Conservation (phyloP, 2,329 filamentous ascomycete species). For the Westerdykella sp. region DNA sequence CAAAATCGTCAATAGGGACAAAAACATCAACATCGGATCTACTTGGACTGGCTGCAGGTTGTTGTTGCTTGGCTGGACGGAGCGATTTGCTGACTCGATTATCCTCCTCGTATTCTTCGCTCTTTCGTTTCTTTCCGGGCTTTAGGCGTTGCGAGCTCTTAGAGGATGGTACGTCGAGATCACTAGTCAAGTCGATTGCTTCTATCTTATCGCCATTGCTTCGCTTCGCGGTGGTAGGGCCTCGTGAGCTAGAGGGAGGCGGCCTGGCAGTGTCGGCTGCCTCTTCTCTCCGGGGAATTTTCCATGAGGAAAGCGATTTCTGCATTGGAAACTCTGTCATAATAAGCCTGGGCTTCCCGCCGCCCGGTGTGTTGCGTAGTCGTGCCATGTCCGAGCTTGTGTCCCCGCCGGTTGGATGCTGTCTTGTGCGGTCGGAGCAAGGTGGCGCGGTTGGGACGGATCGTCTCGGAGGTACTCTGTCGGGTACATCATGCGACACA, state of each 20-base stretch:
- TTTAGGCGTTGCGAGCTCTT: conserved; percentile 11
- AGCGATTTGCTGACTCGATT: conserved; percentile 13
- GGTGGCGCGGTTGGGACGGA: conserved; percentile 13
- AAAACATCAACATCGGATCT: conserved; percentile 24
- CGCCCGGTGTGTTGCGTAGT: conserved; percentile 40
- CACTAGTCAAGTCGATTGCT: conserved; percentile 34
- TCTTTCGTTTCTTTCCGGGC: conserved; percentile 41
- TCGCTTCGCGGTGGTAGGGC: background rate
- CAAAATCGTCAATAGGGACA: conserved; percentile 35
- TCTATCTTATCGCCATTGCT: conserved; percentile 8
- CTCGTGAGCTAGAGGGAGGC: conserved; percentile 2
- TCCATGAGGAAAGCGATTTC: conserved; percentile 4
- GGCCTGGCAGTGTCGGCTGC: background rate
- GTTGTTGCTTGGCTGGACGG: conserved; percentile 4
- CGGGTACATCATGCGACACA: conserved; percentile 16
- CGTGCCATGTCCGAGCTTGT: conserved; percentile 38
- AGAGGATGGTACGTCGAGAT: conserved; percentile 14
- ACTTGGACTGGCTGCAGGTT: conserved; percentile 12
- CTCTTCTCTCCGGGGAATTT: conserved; percentile 1
- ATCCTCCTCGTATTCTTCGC: conserved; percentile 38
- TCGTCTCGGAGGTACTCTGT: conserved; percentile 10
- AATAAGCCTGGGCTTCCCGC: conserved; percentile 34
- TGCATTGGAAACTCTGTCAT: conserved; percentile 19
- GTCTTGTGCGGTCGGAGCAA: conserved; percentile 6
- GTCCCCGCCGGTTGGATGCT: conserved; percentile 6